Percentiles rank a stretch among this genome's conserved stretches.
These are phyloP conservation scores for Coemansia sp. DNA, from an alignment of 192 early-diverging fungal genomes.

Conservation along the genomic window DNA sequence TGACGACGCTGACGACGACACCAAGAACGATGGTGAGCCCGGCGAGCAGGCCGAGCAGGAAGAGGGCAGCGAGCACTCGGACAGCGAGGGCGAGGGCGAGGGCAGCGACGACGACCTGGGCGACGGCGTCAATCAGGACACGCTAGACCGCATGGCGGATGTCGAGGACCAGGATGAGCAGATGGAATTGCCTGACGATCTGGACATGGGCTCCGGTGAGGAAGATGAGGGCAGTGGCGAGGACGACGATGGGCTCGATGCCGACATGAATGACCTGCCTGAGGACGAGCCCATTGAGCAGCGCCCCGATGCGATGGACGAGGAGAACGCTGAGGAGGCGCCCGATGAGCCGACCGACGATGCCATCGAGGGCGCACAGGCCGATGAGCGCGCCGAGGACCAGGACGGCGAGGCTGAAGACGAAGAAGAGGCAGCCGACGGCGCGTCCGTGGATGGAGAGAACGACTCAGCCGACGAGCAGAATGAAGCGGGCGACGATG, in stretches of 20 bases:
- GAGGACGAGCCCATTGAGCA: slow-evolving; percentile 55
- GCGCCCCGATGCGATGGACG: slow-evolving; percentile 38
- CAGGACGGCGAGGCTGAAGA: slow-evolving; percentile 11
- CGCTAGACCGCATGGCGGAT: slow-evolving; percentile 47
- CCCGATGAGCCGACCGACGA: slow-evolving; percentile 16
- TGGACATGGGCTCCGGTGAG: slow-evolving; percentile 54
- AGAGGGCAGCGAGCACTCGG: slow-evolving; percentile 25
- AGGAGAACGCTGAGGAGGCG: slow-evolving; percentile 33
- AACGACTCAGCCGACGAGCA: slow-evolving; percentile 23
- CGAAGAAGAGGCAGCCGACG: slow-evolving; percentile 8
- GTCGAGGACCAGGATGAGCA: slow-evolving; percentile 57
- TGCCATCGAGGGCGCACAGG: slow-evolving; percentile 14
- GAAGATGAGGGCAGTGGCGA: slow-evolving; percentile 32
- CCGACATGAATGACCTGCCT: slow-evolving; percentile 48
- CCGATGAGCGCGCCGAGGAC: slow-evolving; percentile 40
- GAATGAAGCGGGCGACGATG: slow-evolving; percentile 16
- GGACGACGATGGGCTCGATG: slow-evolving; percentile 45
- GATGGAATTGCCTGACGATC: slow-evolving; percentile 55
- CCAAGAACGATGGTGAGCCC: slow-evolving; percentile 33
- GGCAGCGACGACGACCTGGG: slow-evolving; percentile 52
- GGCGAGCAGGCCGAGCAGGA: slow-evolving; percentile 36
- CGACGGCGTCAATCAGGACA: slow-evolving; percentile 50
- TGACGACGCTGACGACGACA: slow-evolving; percentile 44
- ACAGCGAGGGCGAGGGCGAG: slow-evolving; percentile 51
- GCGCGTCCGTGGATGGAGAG: slow-evolving; percentile 18